Evolutionary conservation across 345 rosid genomes (phyloP).

Genomic region (Bruguiera parviflora): DNA sequence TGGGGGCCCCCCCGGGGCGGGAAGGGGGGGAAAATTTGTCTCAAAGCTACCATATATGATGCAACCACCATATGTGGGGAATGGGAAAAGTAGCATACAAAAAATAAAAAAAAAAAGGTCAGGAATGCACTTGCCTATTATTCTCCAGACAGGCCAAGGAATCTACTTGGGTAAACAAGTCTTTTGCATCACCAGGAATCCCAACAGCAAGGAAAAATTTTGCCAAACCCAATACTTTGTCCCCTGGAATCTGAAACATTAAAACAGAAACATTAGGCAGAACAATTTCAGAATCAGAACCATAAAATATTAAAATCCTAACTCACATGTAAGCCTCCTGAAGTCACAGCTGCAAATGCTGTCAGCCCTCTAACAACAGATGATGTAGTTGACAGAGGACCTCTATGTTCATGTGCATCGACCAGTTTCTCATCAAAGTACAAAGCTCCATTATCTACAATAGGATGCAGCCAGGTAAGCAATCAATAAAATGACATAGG

Average conservation of each 20-base stretch:
- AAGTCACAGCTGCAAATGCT: slow-evolving; percentile 56
- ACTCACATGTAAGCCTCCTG: slow-evolving; percentile 59
- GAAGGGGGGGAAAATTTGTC: not conserved
- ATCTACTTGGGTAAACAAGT: slow-evolving; percentile 77
- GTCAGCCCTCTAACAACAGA: slow-evolving; percentile 80
- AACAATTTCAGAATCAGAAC: slow-evolving; percentile 9
- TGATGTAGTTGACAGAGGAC: slow-evolving; percentile 73
- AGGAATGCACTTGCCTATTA: slow-evolving; percentile 55
- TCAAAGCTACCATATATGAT: slow-evolving; percentile 14
- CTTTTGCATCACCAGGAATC: slow-evolving; percentile 83
- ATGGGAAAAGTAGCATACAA: slow-evolving; percentile 9
- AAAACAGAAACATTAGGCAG: slow-evolving; percentile 38
- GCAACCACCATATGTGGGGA: slow-evolving; percentile 9
- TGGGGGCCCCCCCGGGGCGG: no score
- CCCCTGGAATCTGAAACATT: slow-evolving; percentile 69
- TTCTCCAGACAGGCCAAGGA: slow-evolving; percentile 78
- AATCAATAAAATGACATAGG: not conserved
- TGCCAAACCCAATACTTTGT: slow-evolving; percentile 76
- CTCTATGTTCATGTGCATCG: slow-evolving; percentile 44
- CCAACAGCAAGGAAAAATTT: slow-evolving; percentile 84
- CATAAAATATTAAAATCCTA: slow-evolving; percentile 25
- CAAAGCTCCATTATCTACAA: slow-evolving; percentile 74
- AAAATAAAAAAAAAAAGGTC: not conserved
- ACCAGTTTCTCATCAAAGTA: slow-evolving; percentile 75
- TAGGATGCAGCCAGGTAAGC: slow-evolving; percentile 9